Percentiles rank a stretch among this genome's conserved stretches.
These are phyloP conservation scores for Beverwykella pulmonaria DNA, from an alignment of 495 filamentous ascomycete genomes.

Conservation along the genomic window DNA sequence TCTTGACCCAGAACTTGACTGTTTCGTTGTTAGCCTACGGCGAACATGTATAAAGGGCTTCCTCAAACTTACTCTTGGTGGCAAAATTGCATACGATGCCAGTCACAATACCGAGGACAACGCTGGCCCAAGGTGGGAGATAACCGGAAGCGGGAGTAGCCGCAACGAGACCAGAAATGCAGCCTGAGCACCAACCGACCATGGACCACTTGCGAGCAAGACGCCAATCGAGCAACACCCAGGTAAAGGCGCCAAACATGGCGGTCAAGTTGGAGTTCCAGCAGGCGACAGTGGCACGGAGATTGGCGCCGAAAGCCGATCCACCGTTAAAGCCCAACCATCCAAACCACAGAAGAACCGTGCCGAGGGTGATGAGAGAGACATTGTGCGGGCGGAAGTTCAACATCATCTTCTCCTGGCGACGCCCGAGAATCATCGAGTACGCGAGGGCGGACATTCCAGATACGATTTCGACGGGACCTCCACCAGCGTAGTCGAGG, in stretches of 20 bases:
- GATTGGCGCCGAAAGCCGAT: constrained; percentile 93
- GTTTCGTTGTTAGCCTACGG: constrained; percentile 41
- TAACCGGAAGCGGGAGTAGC: constrained; percentile 48
- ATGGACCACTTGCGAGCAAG: constrained; percentile 98
- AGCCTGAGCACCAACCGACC: constrained; percentile 97
- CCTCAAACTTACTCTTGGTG: constrained; percentile 68
- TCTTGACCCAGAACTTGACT: constrained; percentile 94
- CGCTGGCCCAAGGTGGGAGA: constrained; percentile 86
- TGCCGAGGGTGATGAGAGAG: constrained; percentile 93
- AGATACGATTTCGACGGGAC: constrained; percentile 96
- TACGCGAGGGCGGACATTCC: constrained; percentile 92
- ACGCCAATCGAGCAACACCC: constrained; percentile 91
- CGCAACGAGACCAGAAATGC: constrained; percentile 58
- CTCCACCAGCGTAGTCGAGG: constrained; percentile 94
- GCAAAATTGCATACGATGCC: constrained; percentile 89
- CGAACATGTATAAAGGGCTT: neutral
- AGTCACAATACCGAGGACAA: constrained; percentile 81
- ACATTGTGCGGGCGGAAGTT: constrained; percentile 91
- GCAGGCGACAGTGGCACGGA: constrained; percentile 93
- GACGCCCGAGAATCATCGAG: constrained; percentile 90
- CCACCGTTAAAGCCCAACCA: constrained; percentile 99
- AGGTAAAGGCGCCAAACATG: constrained; percentile 82
- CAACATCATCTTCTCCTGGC: constrained; percentile 99
- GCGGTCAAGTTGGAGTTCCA: constrained; percentile 96
- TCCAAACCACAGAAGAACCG: constrained; percentile 95